Conservation (phyloP, 371 early-diverging fungal genomes). For the Thermomucor indicae-seudaticae region DNA sequence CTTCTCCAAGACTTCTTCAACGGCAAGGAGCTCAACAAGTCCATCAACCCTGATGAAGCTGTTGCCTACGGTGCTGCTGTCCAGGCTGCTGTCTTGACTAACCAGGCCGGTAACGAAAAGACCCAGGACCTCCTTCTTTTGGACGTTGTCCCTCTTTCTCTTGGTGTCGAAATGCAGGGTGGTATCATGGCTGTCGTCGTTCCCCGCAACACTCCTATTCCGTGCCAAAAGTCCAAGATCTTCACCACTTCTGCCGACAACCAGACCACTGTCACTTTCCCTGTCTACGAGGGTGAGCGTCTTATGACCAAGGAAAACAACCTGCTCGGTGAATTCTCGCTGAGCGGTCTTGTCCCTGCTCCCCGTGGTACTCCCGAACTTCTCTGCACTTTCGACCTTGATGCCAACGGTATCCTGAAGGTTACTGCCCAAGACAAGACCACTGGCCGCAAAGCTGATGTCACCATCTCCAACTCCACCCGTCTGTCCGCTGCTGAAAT, state of each 20-base stretch:
- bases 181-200: constrained; percentile 97
- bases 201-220: constrained; percentile 96
- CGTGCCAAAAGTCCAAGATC: constrained; percentile 96
- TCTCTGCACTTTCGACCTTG: constrained; percentile 90
- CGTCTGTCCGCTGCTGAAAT: constrained; percentile 88
- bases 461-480: constrained; percentile 88
- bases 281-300: constrained; percentile 98
- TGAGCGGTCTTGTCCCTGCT: constrained; percentile 86
- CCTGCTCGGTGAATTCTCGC: constrained; percentile 94
- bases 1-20: constrained; percentile 93
- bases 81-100: constrained; percentile 82
- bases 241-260: constrained; percentile 99
- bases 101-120: constrained; percentile 64
- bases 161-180: constrained; percentile 97
- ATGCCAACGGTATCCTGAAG: constrained; percentile 93
- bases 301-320: constrained; percentile 95
- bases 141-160: constrained; percentile 89
- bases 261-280: constrained; percentile 97
- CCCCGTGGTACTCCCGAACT: constrained; percentile 91
- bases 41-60: constrained; percentile 94
- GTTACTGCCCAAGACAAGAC: constrained; percentile 92
- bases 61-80: constrained; percentile 96
- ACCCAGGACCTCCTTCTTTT: constrained; percentile 81
- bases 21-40: constrained; percentile 81
- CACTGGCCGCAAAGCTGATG: constrained; percentile 77